These are phyloP conservation scores for Pseudogymnoascus sp. DNA, from an alignment of 2,329 filamentous ascomycete genomes.

Conservation along the genomic window DNA sequence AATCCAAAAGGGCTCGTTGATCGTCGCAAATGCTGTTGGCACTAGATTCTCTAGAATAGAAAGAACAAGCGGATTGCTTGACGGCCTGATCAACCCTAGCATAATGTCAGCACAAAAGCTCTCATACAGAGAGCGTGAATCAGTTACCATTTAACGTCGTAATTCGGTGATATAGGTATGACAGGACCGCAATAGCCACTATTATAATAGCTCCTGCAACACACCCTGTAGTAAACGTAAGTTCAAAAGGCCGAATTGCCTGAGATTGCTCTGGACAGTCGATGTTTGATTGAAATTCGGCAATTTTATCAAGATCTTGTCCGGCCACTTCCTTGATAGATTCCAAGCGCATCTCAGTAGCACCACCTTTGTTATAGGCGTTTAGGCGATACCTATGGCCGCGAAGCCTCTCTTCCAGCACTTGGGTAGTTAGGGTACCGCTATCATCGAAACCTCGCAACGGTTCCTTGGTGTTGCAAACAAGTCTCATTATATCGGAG, in stretches of 20 bases:
- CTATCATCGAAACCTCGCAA: constrained; percentile 4
- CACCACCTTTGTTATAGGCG: neutral
- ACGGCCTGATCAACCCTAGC: constrained; percentile 16
- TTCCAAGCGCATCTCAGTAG: neutral
- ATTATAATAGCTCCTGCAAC: neutral
- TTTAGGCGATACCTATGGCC: neutral
- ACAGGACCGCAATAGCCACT: constrained; percentile 10
- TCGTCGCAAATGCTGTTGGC: constrained; percentile 44
- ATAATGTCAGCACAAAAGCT: neutral
- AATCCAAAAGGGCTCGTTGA: constrained; percentile 49
- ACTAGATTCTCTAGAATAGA: constrained; percentile 40
- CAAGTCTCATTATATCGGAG: constrained; percentile 20
- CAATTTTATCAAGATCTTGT: neutral
- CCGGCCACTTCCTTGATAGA: neutral
- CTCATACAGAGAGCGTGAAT: neutral
- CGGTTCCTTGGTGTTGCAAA: constrained; percentile 11
- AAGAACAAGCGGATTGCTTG: constrained; percentile 20
- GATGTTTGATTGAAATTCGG: neutral
- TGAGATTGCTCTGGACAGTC: neutral
- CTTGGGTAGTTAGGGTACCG: neutral
- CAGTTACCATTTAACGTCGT: constrained; percentile 15
- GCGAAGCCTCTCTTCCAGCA: neutral
- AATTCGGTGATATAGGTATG: constrained; percentile 12
- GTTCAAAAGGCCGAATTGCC: constrained; percentile 16
- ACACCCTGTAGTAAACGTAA: constrained; percentile 13